These are phyloP conservation scores for Trichomonas tenax DNA, from an alignment of 208 protist species.

Conservation along the genomic window DNA sequence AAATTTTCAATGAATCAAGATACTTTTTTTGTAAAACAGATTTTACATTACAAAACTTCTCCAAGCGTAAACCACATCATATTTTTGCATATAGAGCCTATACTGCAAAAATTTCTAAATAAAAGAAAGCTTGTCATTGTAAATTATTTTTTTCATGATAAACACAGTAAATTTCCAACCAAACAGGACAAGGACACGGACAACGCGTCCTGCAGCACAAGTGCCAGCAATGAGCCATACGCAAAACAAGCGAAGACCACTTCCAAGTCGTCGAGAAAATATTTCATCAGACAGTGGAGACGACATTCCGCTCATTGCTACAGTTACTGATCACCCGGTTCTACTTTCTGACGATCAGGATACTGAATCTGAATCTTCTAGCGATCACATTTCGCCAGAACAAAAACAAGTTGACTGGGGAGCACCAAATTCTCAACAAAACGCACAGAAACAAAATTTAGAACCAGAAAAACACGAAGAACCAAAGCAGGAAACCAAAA, in stretches of 20 bases:
- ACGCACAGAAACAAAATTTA: neutral
- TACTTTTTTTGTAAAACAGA: too few relatives aligned
- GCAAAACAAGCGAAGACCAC: neutral
- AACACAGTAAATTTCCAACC: neutral
- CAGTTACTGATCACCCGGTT: neutral
- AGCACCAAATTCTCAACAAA: neutral
- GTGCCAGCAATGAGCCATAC: neutral
- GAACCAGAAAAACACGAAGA: neutral
- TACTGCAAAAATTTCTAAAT: too few relatives aligned
- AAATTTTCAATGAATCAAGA: too few relatives aligned
- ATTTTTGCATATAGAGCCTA: too few relatives aligned
- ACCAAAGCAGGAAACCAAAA: neutral
- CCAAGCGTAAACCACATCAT: too few relatives aligned
- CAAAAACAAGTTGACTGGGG: neutral
- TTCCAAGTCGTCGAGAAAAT: neutral
- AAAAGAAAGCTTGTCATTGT: too few relatives aligned
- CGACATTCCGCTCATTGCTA: neutral
- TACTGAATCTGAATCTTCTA: neutral
- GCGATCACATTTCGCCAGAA: neutral
- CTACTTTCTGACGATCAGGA: neutral
- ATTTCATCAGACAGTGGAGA: neutral
- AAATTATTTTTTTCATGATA: neutral
- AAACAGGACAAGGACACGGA: neutral
- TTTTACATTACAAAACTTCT: too few relatives aligned
- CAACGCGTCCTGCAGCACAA: neutral